phyloP scores from a whole-genome alignment of 495 filamentous ascomycete species.

The Penicillium bovifimosum region DNA sequence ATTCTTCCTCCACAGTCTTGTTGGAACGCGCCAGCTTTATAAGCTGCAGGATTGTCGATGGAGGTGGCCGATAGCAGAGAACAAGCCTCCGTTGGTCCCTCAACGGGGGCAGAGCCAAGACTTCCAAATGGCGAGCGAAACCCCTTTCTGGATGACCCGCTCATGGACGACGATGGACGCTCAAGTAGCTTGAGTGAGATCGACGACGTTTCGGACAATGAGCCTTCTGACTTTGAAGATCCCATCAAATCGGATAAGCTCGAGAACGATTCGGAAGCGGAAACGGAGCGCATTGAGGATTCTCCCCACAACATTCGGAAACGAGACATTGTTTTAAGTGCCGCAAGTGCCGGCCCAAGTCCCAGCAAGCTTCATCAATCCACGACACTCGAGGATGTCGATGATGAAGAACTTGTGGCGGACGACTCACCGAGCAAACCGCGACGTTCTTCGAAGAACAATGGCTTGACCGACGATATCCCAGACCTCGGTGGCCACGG shows the following conservation, averaged over 20 bases:
- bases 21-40: not conserved
- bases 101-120: constrained; percentile 30
- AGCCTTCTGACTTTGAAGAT: constrained; percentile 50
- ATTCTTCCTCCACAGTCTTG: not conserved
- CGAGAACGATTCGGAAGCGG: constrained; percentile 91
- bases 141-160: constrained; percentile 33
- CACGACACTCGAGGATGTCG: constrained; percentile 43
- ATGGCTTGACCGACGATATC: constrained; percentile 26
- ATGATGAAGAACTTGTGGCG: constrained; percentile 33
- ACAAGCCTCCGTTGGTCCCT: constrained; percentile 30
- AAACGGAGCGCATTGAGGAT: constrained; percentile 89
- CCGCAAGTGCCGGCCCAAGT: constrained; percentile 49
- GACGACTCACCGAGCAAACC: constrained; percentile 42
- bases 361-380: constrained; percentile 61
- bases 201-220: constrained; percentile 67
- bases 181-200: constrained; percentile 88
- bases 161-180: constrained; percentile 40
- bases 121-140: constrained; percentile 38
- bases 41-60: constrained; percentile 22
- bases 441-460: constrained; percentile 29
- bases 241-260: constrained; percentile 35
- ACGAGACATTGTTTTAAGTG: constrained; percentile 56
- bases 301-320: constrained; percentile 73
- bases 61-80: constrained; percentile 42
- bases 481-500: constrained; percentile 32